Conservation (phyloP, 2,329 filamentous ascomycete species). For the Phaeosphaeria sp. region DNA sequence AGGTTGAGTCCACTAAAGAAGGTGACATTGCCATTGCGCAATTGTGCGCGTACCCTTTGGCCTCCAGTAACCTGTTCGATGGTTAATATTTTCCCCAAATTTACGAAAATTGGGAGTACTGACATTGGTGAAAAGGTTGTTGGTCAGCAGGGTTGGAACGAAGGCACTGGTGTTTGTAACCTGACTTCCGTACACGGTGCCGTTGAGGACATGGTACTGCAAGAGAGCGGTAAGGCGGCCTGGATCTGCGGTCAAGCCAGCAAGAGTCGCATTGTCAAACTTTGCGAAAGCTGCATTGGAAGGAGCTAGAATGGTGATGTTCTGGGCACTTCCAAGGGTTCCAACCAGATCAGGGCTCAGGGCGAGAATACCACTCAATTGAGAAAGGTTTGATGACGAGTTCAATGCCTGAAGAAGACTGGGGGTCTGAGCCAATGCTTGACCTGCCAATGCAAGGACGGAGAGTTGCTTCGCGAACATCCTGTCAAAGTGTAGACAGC, state of each 20-base stretch:
- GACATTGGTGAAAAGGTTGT: constrained; percentile 63
- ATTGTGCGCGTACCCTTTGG: constrained; percentile 61
- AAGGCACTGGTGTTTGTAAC: constrained; percentile 54
- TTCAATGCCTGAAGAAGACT: constrained; percentile 26
- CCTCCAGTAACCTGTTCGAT: constrained; percentile 54
- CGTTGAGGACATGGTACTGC: constrained; percentile 66
- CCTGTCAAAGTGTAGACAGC: constrained; percentile 7
- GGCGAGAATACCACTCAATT: constrained; percentile 46
- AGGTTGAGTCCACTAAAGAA: constrained; percentile 62
- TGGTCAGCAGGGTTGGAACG: constrained; percentile 58
- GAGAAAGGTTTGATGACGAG: constrained; percentile 33
- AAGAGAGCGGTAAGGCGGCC: constrained; percentile 56
- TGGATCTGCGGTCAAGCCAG: constrained; percentile 34
- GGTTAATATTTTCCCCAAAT: background rate
- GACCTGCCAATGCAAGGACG: constrained; percentile 44
- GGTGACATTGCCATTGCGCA: constrained; percentile 52
- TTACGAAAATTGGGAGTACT: background rate
- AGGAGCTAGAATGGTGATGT: constrained; percentile 67
- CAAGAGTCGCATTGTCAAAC: constrained; percentile 47
- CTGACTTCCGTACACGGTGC: constrained; percentile 51
- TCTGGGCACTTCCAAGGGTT: constrained; percentile 49
- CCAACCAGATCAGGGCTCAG: constrained; percentile 46
- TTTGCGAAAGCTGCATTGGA: constrained; percentile 58
- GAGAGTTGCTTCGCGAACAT: constrained; percentile 52
- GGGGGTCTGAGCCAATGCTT: constrained; percentile 40